A percentile compares a stretch with the other conserved stretches of the same genome.
These are phyloP conservation scores for Candida tropicalis DNA, from an alignment of 1,139 yeast genomes.

Conservation along the genomic window DNA sequence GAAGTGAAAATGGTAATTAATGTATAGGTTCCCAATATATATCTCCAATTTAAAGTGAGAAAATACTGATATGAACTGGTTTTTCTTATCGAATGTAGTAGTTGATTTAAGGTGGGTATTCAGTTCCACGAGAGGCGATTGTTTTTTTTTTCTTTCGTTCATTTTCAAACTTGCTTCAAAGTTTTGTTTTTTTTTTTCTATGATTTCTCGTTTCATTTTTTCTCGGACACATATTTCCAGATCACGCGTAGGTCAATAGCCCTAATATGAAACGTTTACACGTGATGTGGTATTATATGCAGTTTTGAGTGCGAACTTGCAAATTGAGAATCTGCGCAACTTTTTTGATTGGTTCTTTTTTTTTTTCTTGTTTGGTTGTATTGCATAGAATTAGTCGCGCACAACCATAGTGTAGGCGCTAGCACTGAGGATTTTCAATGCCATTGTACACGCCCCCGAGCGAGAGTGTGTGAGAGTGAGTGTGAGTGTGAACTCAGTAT, in stretches of 20 bases:
- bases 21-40: constrained; percentile 6
- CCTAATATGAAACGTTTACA: background rate
- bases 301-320: background rate
- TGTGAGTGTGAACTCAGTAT: constrained; percentile 1
- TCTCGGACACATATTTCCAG: background rate
- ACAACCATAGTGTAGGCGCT: background rate
- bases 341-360: no score
- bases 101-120: background rate
- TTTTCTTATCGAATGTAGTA: constrained; percentile 1
- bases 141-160: background rate
- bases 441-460: background rate
- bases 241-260: constrained; percentile 2
- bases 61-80: background rate
- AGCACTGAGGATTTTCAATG: background rate
- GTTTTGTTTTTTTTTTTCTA: constrained; percentile 1
- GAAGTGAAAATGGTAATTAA: constrained; percentile 14
- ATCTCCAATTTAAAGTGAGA: background rate
- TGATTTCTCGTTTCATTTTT: background rate
- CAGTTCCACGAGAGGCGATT: background rate
- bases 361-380: no score
- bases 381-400: background rate
- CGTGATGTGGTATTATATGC: constrained; percentile 2
- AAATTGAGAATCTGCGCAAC: no score
- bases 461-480: background rate
- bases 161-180: background rate